Evolutionary conservation across 2,329 filamentous ascomycete genomes (phyloP).

Genomic region (Penicillium sp.): DNA sequence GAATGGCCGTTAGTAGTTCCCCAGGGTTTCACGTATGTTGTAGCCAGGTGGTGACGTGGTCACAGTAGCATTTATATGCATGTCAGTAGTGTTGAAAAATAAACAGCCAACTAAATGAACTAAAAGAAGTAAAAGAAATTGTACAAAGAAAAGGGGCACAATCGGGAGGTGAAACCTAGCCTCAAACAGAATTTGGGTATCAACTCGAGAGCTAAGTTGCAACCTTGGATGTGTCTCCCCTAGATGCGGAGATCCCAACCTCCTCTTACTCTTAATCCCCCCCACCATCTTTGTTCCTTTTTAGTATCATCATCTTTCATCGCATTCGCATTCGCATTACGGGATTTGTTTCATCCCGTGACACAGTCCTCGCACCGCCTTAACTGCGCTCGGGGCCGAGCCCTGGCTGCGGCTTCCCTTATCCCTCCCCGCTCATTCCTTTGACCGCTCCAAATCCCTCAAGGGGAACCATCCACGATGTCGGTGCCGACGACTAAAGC

Average conservation of each 20-base stretch:
- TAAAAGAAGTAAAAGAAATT: not conserved
- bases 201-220: slow-evolving; percentile 7
- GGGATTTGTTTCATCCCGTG: slow-evolving; percentile 1
- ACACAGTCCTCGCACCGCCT: slow-evolving; percentile 4
- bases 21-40: not conserved
- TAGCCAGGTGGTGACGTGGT: not conserved
- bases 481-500: slow-evolving; percentile 46
- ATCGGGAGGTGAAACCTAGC: slow-evolving; percentile 1
- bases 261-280: slow-evolving; percentile 8
- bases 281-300: slow-evolving; percentile 3
- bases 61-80: not conserved
- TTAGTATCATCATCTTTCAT: not conserved
- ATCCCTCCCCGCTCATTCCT: slow-evolving; percentile 9
- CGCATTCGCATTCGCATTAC: slow-evolving; percentile 8
- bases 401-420: slow-evolving; percentile 10
- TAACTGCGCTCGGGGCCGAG: slow-evolving; percentile 6
- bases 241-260: slow-evolving; percentile 9
- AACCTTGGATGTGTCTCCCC: not conserved
- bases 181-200: slow-evolving; percentile 11
- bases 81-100: not conserved
- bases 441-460: slow-evolving; percentile 12
- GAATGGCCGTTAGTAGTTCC: not conserved
- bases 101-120: not conserved
- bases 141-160: not conserved
- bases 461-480: slow-evolving; percentile 30